These are phyloP conservation scores for Arctium lappa DNA, from an alignment of 129 eudicot species.

Conservation along the genomic window DNA sequence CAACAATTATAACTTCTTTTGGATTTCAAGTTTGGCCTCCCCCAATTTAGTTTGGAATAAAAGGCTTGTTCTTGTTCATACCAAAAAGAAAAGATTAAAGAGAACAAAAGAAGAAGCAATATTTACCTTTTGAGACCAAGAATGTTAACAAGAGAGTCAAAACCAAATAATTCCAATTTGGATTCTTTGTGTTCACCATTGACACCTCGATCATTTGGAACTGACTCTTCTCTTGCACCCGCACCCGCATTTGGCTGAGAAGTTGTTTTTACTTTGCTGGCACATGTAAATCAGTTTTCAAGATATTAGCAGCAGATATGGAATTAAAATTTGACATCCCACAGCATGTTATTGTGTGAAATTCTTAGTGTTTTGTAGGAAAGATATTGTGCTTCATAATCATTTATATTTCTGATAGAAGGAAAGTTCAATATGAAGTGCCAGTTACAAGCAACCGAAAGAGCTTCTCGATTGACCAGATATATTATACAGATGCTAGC, in stretches of 20 bases:
- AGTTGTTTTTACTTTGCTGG: constrained; percentile 63
- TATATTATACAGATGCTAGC: background rate
- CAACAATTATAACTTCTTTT: constrained; percentile 8
- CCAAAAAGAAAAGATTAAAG: background rate
- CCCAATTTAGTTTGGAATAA: constrained; percentile 3
- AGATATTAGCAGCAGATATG: constrained; percentile 10
- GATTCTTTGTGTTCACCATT: constrained; percentile 79
- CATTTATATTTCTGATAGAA: background rate
- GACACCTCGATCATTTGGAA: constrained; percentile 45
- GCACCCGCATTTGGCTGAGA: constrained; percentile 34
- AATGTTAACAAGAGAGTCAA: constrained; percentile 95
- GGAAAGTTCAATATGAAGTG: background rate
- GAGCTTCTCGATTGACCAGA: background rate
- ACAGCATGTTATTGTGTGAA: constrained; percentile 24
- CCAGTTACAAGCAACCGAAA: constrained; percentile 6
- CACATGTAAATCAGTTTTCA: constrained; percentile 20
- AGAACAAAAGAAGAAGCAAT: constrained; percentile 5
- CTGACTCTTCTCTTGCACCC: constrained; percentile 41
- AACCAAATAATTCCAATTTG: constrained; percentile 91
- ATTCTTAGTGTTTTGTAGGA: constrained; percentile 7
- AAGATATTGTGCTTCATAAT: constrained; percentile 3
- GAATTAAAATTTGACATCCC: background rate
- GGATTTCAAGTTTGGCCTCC: constrained; percentile 3
- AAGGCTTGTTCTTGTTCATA: background rate
- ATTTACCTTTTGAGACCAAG: constrained; percentile 91